phyloP scores from a whole-genome alignment of 768 basidiomycete genomes.

The Podaxis sp. region DNA sequence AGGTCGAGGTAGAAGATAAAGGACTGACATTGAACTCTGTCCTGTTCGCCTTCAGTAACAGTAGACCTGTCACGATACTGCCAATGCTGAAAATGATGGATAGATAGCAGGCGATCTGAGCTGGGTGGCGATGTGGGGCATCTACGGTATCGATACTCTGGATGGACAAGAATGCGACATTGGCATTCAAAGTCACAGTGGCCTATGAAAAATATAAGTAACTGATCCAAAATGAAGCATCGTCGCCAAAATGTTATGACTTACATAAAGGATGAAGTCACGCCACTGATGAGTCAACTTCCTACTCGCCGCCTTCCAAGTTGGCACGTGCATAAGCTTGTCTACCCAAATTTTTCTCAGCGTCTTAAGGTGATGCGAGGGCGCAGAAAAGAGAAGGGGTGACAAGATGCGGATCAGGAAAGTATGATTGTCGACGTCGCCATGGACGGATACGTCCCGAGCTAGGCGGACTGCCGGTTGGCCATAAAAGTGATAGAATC shows the following conservation, averaged over 20 bases:
- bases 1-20: background rate
- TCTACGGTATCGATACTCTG: constrained; percentile 27
- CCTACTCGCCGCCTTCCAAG: constrained; percentile 15
- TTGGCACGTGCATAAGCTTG: constrained; percentile 19
- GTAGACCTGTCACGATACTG: constrained; percentile 36
- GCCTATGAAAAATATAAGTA: constrained; percentile 27
- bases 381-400: constrained; percentile 39
- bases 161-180: constrained; percentile 54
- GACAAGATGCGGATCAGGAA: constrained; percentile 29
- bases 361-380: constrained; percentile 33
- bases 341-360: constrained; percentile 50
- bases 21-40: background rate
- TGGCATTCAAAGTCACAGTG: constrained; percentile 51
- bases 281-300: constrained; percentile 22
- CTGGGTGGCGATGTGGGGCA: constrained; percentile 20
- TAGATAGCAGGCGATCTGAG: constrained; percentile 42
- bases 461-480: constrained; percentile 42
- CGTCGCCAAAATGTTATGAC: background rate
- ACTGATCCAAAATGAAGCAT: background rate
- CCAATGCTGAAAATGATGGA: constrained; percentile 42
- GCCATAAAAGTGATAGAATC: constrained; percentile 44
- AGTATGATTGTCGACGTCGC: constrained; percentile 24
- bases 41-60: constrained; percentile 24
- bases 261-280: constrained; percentile 36
- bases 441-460: constrained; percentile 38